phyloP scores from a whole-genome alignment of 192 early-diverging fungal genomes.

The Thamnidium elegans region DNA sequence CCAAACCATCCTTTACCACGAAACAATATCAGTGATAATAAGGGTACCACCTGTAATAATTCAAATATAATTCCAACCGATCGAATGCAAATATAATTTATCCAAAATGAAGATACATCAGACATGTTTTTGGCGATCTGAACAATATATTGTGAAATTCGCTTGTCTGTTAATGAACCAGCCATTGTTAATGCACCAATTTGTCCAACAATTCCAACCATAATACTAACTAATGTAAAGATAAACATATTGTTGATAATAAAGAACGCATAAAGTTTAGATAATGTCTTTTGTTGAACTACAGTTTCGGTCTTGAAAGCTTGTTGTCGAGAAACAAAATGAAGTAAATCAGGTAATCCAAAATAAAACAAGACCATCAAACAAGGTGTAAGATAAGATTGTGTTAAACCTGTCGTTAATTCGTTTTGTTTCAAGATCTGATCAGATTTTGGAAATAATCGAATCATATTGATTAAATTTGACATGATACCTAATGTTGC shows the following conservation, averaged over 20 bases:
- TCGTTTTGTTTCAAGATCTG: slow-evolving; percentile 46
- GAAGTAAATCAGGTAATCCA: slow-evolving; percentile 59
- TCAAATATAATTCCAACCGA: slow-evolving; percentile 62
- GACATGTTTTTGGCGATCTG: slow-evolving; percentile 35
- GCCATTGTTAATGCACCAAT: slow-evolving; percentile 7
- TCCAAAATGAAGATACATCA: slow-evolving; percentile 69
- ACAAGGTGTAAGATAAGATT: slow-evolving; percentile 62
- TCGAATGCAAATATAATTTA: slow-evolving; percentile 63
- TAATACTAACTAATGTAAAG: slow-evolving; percentile 51
- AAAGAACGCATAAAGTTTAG: slow-evolving; percentile 70
- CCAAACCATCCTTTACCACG: slow-evolving; percentile 30
- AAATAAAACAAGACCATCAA: slow-evolving; percentile 60
- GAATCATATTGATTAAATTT: slow-evolving; percentile 55
- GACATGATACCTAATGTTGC: slow-evolving; percentile 57
- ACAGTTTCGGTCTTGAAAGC: slow-evolving; percentile 64
- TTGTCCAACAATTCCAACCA: slow-evolving; percentile 31
- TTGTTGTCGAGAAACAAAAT: slow-evolving; percentile 60
- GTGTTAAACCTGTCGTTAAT: slow-evolving; percentile 55
- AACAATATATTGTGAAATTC: slow-evolving; percentile 8
- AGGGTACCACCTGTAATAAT: slow-evolving; percentile 59
- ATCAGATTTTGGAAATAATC: slow-evolving; percentile 47
- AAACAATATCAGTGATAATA: slow-evolving; percentile 38
- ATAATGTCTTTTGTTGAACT: slow-evolving; percentile 60
- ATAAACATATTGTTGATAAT: slow-evolving; percentile 67
- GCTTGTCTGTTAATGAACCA: background rate